Evolutionary conservation across 495 filamentous ascomycete genomes (phyloP), one percentile per base, ranked within the genome.

Genomic region (Lineolata rhizophorae): DNA sequence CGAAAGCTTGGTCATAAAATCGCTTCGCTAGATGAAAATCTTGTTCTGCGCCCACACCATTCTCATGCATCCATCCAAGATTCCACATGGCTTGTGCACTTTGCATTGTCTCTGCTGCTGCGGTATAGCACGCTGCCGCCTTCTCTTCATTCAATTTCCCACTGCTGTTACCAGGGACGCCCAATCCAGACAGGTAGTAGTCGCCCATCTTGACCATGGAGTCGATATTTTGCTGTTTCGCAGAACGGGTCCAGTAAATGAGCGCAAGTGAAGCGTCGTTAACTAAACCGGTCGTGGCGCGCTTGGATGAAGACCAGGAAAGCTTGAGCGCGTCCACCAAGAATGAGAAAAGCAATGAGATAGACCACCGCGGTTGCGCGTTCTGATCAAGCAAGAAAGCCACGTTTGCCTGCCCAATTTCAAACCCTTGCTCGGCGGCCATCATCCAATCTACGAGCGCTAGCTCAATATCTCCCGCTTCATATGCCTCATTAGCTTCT

Each of bases 31-130:
- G 72, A 47, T 95, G 87, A 49, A 87, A 99, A 48, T 99, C 87
- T 46, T 99, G 87, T 21, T 76, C 70, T 2, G 94, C 71, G 8
- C 85, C 82, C 28, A 95, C 60, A 2, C 87, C 87, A 46, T 95
- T 94, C 53, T 99, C 87, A 51, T 99, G 82, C 80, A 99, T 95
- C 87, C 87, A 99, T 10, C 87, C 87, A 9, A 99, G 60, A 41
- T 99, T 94, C 67, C 81, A 99, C 34, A 92, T 71, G 9, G 90
- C 90, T 55, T 95, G 87, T 17, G 85, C 84, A 46, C 79, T 87
- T 44, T 80, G 78, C 43, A 81, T 67, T 30, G 70, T 79, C 44
- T 97, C 87, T 1, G 84, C 83, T 3, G 87, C 87, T 5, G 75
- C 76, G 32, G 76, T 72, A 41, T 95, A 99, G 54, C 90, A 95